Percentiles rank a stretch among this genome's conserved stretches.
Evolutionary conservation across 169 alveolate species (phyloP).

Genomic region (Plasmodium billcollinsi): DNA sequence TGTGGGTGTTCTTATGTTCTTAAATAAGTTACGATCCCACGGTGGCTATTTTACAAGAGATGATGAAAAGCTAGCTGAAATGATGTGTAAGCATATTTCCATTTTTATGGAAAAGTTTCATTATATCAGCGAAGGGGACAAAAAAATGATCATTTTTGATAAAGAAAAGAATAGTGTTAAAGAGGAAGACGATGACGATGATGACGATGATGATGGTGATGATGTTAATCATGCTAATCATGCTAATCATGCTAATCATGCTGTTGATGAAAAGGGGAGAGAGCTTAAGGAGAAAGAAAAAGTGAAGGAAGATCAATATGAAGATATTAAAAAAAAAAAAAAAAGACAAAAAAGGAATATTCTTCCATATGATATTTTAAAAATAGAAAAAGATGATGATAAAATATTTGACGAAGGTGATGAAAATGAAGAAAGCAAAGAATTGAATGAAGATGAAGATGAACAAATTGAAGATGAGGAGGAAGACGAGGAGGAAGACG

Average conservation of each 20-base stretch:
- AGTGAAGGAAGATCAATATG: neutral
- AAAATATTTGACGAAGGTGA: slow-evolving; percentile 65
- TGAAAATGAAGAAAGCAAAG: slow-evolving; percentile 17
- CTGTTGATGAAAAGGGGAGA: neutral
- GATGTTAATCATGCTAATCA: too few relatives aligned
- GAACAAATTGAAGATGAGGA: slow-evolving; percentile 26
- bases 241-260: too few relatives aligned
- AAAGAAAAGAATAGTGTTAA: slow-evolving; percentile 14
- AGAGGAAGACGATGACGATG: slow-evolving; percentile 58
- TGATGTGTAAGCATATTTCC: slow-evolving; percentile 71
- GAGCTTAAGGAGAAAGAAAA: neutral
- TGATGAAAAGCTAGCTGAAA: slow-evolving; percentile 69
- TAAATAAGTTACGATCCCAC: slow-evolving; percentile 52
- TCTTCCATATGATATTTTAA: slow-evolving; percentile 2
- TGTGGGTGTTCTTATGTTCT: slow-evolving; percentile 73
- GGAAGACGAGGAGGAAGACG: slow-evolving; percentile 23
- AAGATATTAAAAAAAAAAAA: slow-evolving; percentile 30
- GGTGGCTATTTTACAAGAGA: slow-evolving; percentile 60
- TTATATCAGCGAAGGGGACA: slow-evolving; percentile 69
- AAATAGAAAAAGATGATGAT: slow-evolving; percentile 39
- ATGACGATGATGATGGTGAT: neutral
- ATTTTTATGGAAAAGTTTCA: slow-evolving; percentile 67
- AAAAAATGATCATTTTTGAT: slow-evolving; percentile 70
- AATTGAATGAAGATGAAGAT: slow-evolving; percentile 27
- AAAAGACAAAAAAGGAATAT: slow-evolving; percentile 16